Evolutionary conservation across 2,329 filamentous ascomycete species (phyloP).

Genomic region (Pezizomycotina sp.): DNA sequence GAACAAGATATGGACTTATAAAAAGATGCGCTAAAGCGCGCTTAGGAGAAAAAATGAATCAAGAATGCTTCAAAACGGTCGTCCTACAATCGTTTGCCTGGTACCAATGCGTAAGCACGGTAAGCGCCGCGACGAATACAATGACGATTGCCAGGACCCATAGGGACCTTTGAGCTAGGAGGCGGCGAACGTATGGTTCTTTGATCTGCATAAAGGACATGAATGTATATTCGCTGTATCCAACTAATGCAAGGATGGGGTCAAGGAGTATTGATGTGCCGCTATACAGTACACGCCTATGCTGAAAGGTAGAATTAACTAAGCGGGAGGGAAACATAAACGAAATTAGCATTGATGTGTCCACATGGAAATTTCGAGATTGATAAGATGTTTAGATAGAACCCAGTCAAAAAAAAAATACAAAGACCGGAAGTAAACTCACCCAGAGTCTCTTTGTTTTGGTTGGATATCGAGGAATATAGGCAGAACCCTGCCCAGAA

Average conservation of each 20-base stretch:
- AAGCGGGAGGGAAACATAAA: conserved; percentile 16
- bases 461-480: conserved; percentile 67
- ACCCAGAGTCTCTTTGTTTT: conserved; percentile 69
- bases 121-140: conserved; percentile 63
- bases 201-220: conserved; percentile 77
- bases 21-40: too few relatives aligned
- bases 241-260: conserved; percentile 72
- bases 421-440: conserved; percentile 30
- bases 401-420: conserved; percentile 1
- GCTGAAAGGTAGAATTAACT: conserved; percentile 78
- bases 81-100: conserved; percentile 58
- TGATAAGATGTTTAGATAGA: neutral
- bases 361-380: conserved; percentile 11
- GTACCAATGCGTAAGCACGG: conserved; percentile 89
- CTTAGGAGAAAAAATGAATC: too few relatives aligned
- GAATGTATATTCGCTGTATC: conserved; percentile 89
- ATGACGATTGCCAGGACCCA: conserved; percentile 64
- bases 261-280: conserved; percentile 92
- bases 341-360: neutral
- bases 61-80: too few relatives aligned
- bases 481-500: conserved; percentile 91
- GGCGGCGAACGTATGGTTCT: conserved; percentile 76
- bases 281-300: conserved; percentile 75
- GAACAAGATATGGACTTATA: too few relatives aligned
- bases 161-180: conserved; percentile 66